Base-by-base conservation (phyloP, 2,329 filamentous ascomycete genomes). In the Trichoderma brevicompactum region DNA sequence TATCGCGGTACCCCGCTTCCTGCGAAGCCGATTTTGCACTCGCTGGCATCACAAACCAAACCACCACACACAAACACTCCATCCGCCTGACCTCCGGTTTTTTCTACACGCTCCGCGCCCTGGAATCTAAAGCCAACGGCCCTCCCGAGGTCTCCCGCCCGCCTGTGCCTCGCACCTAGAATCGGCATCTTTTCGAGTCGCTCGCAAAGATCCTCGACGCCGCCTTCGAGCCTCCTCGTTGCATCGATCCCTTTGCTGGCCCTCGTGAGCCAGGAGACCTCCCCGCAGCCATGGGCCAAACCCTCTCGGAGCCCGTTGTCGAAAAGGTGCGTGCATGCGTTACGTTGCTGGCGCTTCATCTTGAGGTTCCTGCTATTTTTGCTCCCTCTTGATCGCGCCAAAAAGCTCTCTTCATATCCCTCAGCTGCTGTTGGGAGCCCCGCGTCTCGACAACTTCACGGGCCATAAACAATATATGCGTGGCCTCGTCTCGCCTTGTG, bases 251-350 rank as follows among this genome's bases (percentile, higher is more conserved):
- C 41, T 49, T 54, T 55, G 66, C 55, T 62, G 61, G 65, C 63
- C 65, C 64, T 60, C 64, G 63, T 68, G 66, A 67, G 56, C 65
- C 69, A 70, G 68, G 68, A 70, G 69, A 72, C 58, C 70, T 72
- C 68, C 70, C 67, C 70, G 70, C 63, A 75, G 70, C 70, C 81
- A 99, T 99, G 95, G 95, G 95, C 87, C 95, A 99, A 86, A 99
- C 95, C 80, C 89, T 99, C 77, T 98, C 94, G 76, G 95, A 99
- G 85, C 95, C 95, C 75, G 94, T 99, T 76, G 91, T 97, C 79
- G 95, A 98, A 79, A 99, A 99, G 94, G 95, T 99, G 70, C 70
- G 76, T 74, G 66, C 38, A 19, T 98, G 70, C 69, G 75, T 38
- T 74, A 65, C 36, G 36, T 52, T 41, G 52, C 36, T 59, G 59